These are phyloP conservation scores for Maudiozyma bulderi DNA, from an alignment of 805 yeast species.

Conservation along the genomic window DNA sequence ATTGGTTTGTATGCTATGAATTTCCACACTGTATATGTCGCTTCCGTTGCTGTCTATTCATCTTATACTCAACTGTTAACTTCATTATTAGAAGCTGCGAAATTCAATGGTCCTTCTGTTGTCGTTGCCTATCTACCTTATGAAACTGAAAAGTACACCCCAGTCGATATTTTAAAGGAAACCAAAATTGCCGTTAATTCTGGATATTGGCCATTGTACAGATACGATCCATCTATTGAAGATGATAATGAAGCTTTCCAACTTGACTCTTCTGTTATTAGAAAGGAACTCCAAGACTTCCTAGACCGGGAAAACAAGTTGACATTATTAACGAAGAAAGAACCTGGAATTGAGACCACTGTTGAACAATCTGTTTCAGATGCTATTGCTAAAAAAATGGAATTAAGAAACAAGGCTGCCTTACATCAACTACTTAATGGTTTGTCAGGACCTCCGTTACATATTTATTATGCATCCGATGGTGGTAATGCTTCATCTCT, in stretches of 20 bases:
- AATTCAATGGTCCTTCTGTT: constrained; percentile 81
- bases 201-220: constrained; percentile 92
- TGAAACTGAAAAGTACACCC: constrained; percentile 49
- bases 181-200: constrained; percentile 84
- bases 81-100: constrained; percentile 82
- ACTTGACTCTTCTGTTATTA: constrained; percentile 78
- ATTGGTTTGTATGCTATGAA: constrained; percentile 93
- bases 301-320: constrained; percentile 84
- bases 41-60: constrained; percentile 87
- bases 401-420: constrained; percentile 63
- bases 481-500: constrained; percentile 80
- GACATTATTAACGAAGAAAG: constrained; percentile 58
- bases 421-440: constrained; percentile 72
- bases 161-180: constrained; percentile 69
- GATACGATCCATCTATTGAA: constrained; percentile 54
- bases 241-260: constrained; percentile 51
- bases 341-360: constrained; percentile 70
- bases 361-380: constrained; percentile 56
- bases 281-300: constrained; percentile 66
- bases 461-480: constrained; percentile 81
- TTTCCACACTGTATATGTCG: constrained; percentile 80
- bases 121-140: constrained; percentile 86
- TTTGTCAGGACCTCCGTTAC: constrained; percentile 82
- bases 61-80: constrained; percentile 89
- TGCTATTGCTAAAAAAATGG: constrained; percentile 49